Conservation (phyloP, 176 grass and related monocot species). For the Avena sativa region DNA sequence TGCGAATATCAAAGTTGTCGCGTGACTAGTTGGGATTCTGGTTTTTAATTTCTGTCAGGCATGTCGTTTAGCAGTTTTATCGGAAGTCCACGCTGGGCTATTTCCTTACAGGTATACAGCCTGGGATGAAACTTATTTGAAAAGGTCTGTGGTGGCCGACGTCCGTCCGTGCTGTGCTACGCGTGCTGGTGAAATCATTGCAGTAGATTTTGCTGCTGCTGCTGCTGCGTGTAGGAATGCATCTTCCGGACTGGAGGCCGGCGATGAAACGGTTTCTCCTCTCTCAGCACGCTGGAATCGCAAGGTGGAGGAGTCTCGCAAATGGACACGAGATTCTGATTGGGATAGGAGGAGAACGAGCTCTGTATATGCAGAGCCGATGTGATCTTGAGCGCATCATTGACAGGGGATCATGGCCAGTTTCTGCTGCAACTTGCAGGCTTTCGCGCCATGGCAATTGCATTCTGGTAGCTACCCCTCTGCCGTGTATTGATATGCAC, state of each 20-base stretch:
- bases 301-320: not conserved
- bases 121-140: not conserved
- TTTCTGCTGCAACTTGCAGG: not conserved
- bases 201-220: too few species aligned
- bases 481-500: not conserved
- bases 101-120: not conserved
- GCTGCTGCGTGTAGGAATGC: too few species aligned
- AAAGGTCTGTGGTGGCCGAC: not conserved
- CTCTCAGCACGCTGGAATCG: too few species aligned
- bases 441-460: not conserved
- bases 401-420: not conserved
- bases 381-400: too few species aligned
- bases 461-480: not conserved
- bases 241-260: too few species aligned
- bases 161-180: too few species aligned
- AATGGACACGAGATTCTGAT: not conserved
- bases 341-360: not conserved
- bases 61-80: not conserved
- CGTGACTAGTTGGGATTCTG: not conserved
- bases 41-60: not conserved
- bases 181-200: too few species aligned
- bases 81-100: not conserved
- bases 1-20: not conserved
- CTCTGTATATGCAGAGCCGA: too few species aligned
- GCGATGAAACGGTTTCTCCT: too few species aligned